A percentile compares a stretch with the other conserved stretches of the same genome.
Evolutionary conservation across 1,139 yeast genomes (phyloP).

Genomic region (Trichomonascaceae sp.): DNA sequence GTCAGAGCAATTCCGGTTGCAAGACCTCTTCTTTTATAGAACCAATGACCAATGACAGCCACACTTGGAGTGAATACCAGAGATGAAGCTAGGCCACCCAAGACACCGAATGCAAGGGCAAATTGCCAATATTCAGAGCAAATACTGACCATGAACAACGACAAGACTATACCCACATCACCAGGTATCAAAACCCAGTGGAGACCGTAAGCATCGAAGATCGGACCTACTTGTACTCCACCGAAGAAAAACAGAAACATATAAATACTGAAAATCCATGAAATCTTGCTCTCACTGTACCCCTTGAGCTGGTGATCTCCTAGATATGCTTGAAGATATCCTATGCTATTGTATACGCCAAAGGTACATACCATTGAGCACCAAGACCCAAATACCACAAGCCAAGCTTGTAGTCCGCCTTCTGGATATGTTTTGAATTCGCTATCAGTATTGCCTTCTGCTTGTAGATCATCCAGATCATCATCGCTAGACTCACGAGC

Average conservation of each 20-base stretch:
- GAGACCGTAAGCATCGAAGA: slow-evolving; percentile 44
- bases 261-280: slow-evolving; percentile 61
- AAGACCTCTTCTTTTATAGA: slow-evolving; percentile 46
- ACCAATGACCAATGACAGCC: slow-evolving; percentile 60
- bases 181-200: slow-evolving; percentile 37
- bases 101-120: slow-evolving; percentile 49
- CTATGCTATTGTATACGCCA: slow-evolving; percentile 54
- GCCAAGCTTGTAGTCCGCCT: slow-evolving; percentile 54
- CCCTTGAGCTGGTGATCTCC: slow-evolving; percentile 42
- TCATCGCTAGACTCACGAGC: background rate
- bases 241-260: slow-evolving; percentile 52
- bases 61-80: slow-evolving; percentile 54
- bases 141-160: slow-evolving; percentile 50
- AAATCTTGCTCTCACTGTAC: slow-evolving; percentile 41
- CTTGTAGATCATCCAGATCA: background rate
- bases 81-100: slow-evolving; percentile 54
- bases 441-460: background rate
- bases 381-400: slow-evolving; percentile 56
- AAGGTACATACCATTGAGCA: slow-evolving; percentile 53
- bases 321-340: slow-evolving; percentile 57
- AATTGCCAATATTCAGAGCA: slow-evolving; percentile 52
- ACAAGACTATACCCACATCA: slow-evolving; percentile 40
- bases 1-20: slow-evolving; percentile 54
- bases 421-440: slow-evolving; percentile 45
- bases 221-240: slow-evolving; percentile 55